Conservation (phyloP, 106 monocot species). For the Dendrobium officinale region DNA sequence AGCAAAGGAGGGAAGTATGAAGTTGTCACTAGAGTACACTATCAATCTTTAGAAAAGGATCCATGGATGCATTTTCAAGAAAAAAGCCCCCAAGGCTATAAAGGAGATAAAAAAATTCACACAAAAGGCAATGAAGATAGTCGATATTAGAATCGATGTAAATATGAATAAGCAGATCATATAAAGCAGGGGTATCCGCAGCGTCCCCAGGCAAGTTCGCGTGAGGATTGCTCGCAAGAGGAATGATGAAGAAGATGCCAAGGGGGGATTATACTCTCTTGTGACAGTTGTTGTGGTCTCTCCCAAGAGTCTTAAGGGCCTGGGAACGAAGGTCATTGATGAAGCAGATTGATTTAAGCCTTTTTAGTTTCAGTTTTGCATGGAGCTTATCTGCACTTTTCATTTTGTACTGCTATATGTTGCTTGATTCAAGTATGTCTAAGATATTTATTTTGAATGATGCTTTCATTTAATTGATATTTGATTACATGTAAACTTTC, state of each 20-base stretch:
- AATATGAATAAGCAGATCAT: conserved; percentile 53
- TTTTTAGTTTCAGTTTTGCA: not conserved
- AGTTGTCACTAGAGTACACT: conserved; percentile 42
- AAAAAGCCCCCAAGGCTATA: conserved; percentile 48
- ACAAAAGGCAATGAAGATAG: conserved; percentile 47
- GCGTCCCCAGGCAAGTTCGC: conserved; percentile 40
- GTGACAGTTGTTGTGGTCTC: conserved; percentile 49
- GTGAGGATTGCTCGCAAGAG: conserved; percentile 50
- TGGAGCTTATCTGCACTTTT: not conserved
- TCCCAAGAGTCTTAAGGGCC: conserved; percentile 38
- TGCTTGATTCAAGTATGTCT: not conserved
- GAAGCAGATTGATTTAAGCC: conserved; percentile 25
- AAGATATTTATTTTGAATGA: not conserved
- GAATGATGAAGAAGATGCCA: conserved; percentile 58
- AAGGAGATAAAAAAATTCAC: conserved; percentile 57
- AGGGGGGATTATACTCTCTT: conserved; percentile 54
- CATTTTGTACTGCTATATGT: not conserved
- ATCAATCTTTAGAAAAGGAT: conserved; percentile 43
- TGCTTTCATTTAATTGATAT: too few relatives aligned
- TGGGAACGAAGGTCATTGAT: conserved; percentile 45
- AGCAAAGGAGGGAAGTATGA: conserved; percentile 29
- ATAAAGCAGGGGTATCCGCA: conserved; percentile 42
- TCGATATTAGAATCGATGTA: conserved; percentile 43
- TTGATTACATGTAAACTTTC: too few relatives aligned
- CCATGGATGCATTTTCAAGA: conserved; percentile 56